phyloP scores from a whole-genome alignment of 2,329 filamentous ascomycete genomes.

The Acephala macrosclerotiorum region DNA sequence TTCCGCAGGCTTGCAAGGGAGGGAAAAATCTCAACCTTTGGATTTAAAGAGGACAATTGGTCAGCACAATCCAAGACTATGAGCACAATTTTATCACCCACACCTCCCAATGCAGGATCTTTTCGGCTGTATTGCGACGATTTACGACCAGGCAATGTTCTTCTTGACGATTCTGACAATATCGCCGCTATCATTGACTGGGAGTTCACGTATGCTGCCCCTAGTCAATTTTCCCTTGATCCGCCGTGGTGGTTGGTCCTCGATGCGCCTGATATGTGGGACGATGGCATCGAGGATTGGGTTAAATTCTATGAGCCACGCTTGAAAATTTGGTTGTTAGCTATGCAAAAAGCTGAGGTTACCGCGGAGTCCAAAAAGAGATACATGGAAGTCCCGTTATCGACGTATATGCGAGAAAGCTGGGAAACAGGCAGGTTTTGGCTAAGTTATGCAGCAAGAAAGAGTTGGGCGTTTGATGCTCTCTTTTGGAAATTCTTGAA shows the following conservation, averaged over 20 bases:
- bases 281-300: conserved; percentile 43
- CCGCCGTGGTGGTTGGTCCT: conserved; percentile 51
- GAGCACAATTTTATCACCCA: conserved; percentile 19
- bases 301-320: conserved; percentile 43
- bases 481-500: conserved; percentile 50
- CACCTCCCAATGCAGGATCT: conserved; percentile 26
- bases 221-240: conserved; percentile 45
- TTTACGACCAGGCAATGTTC: conserved; percentile 44
- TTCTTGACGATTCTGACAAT: conserved; percentile 41
- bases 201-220: too few relatives aligned
- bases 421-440: conserved; percentile 47
- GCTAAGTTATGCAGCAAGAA: conserved; percentile 47
- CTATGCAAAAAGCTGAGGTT: conserved; percentile 44
- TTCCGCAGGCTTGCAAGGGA: conserved; percentile 43
- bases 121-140: conserved; percentile 47
- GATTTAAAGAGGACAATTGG: conserved; percentile 41
- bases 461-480: conserved; percentile 49
- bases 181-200: conserved; percentile 49
- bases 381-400: conserved; percentile 31
- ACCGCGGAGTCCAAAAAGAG: conserved; percentile 14
- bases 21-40: conserved; percentile 32
- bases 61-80: conserved; percentile 35
- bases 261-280: conserved; percentile 45
- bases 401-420: too few relatives aligned
- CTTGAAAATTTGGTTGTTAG: conserved; percentile 45